Percentiles rank a stretch among this genome's conserved stretches.
These are phyloP conservation scores for Clitocybe nebularis DNA, from an alignment of 1,284 basidiomycete genomes.

Conservation along the genomic window DNA sequence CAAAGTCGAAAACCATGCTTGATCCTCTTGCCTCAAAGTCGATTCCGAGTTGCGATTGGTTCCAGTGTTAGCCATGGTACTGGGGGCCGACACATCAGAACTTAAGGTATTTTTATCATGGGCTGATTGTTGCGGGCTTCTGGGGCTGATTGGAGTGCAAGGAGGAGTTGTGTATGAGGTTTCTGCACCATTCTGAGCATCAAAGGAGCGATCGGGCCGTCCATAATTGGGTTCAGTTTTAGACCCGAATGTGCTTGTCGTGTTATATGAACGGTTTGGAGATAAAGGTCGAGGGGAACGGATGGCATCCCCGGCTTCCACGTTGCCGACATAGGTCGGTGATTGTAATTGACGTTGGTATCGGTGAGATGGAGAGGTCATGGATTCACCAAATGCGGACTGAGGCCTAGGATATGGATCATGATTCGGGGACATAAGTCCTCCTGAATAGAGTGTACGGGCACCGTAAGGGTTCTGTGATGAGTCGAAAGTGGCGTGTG, in stretches of 20 bases:
- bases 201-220: conserved; percentile 29
- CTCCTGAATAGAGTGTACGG: conserved; percentile 25
- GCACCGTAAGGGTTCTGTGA: conserved; percentile 23
- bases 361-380: conserved; percentile 40
- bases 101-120: conserved; percentile 19
- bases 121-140: conserved; percentile 34
- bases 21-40: conserved; percentile 35
- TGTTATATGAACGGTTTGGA: conserved; percentile 31
- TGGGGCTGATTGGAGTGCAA: conserved; percentile 53
- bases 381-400: conserved; percentile 49
- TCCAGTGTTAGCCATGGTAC: conserved; percentile 16
- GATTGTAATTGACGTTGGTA: conserved; percentile 30
- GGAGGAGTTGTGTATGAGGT: conserved; percentile 44
- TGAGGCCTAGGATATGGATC: conserved; percentile 58
- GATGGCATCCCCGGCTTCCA: conserved; percentile 28
- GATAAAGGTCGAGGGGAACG: conserved; percentile 37
- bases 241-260: conserved; percentile 25
- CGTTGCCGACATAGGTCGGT: conserved; percentile 28
- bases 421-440: conserved; percentile 32
- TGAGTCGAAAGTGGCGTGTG: conserved; percentile 28
- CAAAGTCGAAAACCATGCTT: conserved; percentile 27
- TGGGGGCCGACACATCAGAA: conserved; percentile 24
- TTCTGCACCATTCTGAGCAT: conserved; percentile 31
- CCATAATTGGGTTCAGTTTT: conserved; percentile 26
- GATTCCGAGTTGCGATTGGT: conserved; percentile 26